Evolutionary conservation across 805 yeast species (phyloP), one percentile per base, ranked within the genome.

Genomic region (Diddensiella transvaalensis): DNA sequence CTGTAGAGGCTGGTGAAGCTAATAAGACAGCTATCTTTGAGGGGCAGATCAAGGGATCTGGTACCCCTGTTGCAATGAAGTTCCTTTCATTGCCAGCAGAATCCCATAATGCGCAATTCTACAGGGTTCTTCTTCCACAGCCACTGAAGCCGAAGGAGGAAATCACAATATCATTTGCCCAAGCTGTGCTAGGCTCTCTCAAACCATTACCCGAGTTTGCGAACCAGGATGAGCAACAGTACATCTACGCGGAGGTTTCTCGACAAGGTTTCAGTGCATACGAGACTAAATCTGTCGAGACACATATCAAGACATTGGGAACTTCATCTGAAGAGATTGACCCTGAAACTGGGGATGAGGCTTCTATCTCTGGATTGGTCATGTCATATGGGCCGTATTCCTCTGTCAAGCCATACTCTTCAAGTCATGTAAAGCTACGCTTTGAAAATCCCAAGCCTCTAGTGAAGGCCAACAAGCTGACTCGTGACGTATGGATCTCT

Each of bases 401-500:
- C 47, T 50, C 65, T 37, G 56, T 80, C 40, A 66, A 62, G 22
- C 76, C 90, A 2, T 76, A 70, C 56, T 65, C 78, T 0, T 58
- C 68, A 24, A 58, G 67, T 19, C 76, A 79, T n/a, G 61, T 83
- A 61, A 74, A 77, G 2, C 63, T 89, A 30, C 66, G 78, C 32
- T 90, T 77, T 68, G 78, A 76, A 48, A 87, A 79, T 66, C 80
- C 82, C 56, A 58, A 67, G 19, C 95, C 97, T 11, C 60, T 88
- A 48, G 68, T 81, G 17, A 75, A 77, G 53, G 85, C 81, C 21
- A 72, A 75, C 54, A 73, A 70, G 50, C 73, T 88, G 52, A 72
- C 78, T 50, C 78, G 97, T 62, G 85, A 85, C 42, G 65, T 86
- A 44, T 91, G 98, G 97, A 72, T 90, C 44, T 91, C 96, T 2